Base-by-base conservation (phyloP, 139 green algal genomes). In the Chlorella sp. region DNA sequence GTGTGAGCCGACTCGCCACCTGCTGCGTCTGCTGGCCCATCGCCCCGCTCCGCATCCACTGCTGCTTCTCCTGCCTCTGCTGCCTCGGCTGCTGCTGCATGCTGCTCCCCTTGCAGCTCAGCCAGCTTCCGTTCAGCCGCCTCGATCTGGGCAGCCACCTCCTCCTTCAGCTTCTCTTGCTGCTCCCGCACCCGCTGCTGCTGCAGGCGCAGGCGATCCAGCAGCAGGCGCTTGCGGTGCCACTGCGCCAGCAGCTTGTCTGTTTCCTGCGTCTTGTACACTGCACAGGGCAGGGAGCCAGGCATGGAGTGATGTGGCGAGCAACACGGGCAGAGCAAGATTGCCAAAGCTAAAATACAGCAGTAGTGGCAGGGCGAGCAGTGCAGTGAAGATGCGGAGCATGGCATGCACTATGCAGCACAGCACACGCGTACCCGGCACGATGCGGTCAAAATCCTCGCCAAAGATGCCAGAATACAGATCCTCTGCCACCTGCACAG, bases 391-490 rank as follows among this genome's bases (percentile, higher is more conserved):
- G n/a, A n/a, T n/a, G n/a, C n/a, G n/a, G n/a, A n/a, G n/a, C n/a
- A n/a, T n/a, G n/a, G n/a, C n/a, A n/a, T n/a, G n/a, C n/a, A n/a
- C n/a, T n/a, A n/a, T n/a, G n/a, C n/a, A n/a, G n/a, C 6, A 16
- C 44, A 51, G 44, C 6, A 9, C 44, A 51, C n/a, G 44, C 4
- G 23, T 38, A 71, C 88, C 79, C 25, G 91, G 90, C 23, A 94
- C 81, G 13, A 88, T 87, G 51, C 89, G 78, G 47, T 93, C 92
- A 88, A 95, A 95, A 34, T 94, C 90, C 7, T 90, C 73, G 0
- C 88, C 88, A 87, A 94, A 95, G 12, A 95, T 41, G 13, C 56
- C 34, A 1, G 23, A 20, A 17, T 72, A 82, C 17, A 63, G 21
- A 12, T 72, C 51, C 36, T 82, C 76, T 7, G 76, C 76, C 57